These are phyloP conservation scores for Acacia concinna DNA, from an alignment of 331 rosid genomes.

Conservation along the genomic window DNA sequence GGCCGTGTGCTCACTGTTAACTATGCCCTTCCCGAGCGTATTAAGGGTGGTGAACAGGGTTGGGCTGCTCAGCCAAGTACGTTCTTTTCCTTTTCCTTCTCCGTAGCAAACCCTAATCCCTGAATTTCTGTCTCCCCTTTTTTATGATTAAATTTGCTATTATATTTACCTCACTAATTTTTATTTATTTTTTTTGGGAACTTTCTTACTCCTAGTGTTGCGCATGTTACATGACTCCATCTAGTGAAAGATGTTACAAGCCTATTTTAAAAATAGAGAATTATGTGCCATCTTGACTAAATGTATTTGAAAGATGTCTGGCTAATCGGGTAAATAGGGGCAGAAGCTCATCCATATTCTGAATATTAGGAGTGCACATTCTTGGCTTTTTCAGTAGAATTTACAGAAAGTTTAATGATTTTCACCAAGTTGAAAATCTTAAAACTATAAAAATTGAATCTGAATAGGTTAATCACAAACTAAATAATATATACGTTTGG, in stretches of 20 bases:
- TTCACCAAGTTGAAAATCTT: not conserved
- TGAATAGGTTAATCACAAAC: not conserved
- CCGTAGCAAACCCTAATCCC: not conserved
- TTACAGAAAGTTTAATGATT: not conserved
- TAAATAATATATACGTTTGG: not conserved
- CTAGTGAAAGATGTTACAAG: too few species aligned
- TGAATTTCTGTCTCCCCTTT: not conserved
- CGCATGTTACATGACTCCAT: too few species aligned
- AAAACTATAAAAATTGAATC: not conserved
- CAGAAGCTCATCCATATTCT: not conserved
- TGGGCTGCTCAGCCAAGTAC: constrained; percentile 98
- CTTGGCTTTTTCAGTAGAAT: not conserved
- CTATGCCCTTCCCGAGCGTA: constrained; percentile 82
- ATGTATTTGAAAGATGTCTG: not conserved
- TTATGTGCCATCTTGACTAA: not conserved
- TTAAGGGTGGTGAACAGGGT: constrained; percentile 97
- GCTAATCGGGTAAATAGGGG: not conserved
- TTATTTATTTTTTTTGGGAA: not conserved
- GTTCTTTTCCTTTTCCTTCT: not conserved
- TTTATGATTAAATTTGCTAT: not conserved
- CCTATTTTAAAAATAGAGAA: not conserved
- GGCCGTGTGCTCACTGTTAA: constrained; percentile 97
- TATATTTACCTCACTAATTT: not conserved
- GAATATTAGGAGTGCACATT: not conserved
- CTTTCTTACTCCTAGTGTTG: not conserved